A percentile compares a stretch with the other conserved stretches of the same genome.
phyloP scores from a whole-genome alignment of 1,284 basidiomycete species.

The Sphaerobolus stellatus region DNA sequence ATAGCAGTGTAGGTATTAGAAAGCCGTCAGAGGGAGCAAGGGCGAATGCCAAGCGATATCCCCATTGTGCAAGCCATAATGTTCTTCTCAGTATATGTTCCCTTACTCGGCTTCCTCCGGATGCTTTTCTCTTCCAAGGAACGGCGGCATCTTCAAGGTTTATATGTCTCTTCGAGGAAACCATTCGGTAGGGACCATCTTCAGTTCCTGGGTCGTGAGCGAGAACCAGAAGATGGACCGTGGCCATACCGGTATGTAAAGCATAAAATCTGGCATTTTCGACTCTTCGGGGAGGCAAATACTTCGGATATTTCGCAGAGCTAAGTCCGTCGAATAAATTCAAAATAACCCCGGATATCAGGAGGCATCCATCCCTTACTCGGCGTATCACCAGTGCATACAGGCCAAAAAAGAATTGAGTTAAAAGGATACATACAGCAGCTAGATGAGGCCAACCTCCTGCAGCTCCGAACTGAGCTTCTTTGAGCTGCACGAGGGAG shows the following conservation, averaged over 20 bases:
- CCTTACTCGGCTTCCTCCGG: neutral
- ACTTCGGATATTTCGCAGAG: neutral
- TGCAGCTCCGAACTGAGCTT: neutral
- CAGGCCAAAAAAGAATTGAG: neutral
- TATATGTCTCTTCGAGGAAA: neutral
- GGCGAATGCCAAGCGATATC: neutral
- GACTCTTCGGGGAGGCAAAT: neutral
- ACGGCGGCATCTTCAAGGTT: slow-evolving; percentile 1
- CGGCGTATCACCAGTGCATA: neutral
- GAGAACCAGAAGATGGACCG: neutral
- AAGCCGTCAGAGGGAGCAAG: neutral
- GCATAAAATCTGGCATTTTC: neutral
- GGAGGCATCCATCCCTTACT: neutral
- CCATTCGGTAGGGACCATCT: neutral
- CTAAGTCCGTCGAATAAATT: neutral
- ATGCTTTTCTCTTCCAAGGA: neutral
- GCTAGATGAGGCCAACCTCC: neutral
- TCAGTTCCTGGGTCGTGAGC: neutral
- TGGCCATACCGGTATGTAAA: neutral
- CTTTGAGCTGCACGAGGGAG: neutral
- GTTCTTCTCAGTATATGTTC: neutral
- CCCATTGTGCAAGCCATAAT: neutral
- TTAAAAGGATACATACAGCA: neutral
- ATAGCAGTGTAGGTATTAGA: neutral
- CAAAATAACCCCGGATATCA: neutral